Evolutionary conservation across 768 basidiomycete genomes (phyloP), one percentile per base, ranked within the genome.

Genomic region (Mycena latifolia): DNA sequence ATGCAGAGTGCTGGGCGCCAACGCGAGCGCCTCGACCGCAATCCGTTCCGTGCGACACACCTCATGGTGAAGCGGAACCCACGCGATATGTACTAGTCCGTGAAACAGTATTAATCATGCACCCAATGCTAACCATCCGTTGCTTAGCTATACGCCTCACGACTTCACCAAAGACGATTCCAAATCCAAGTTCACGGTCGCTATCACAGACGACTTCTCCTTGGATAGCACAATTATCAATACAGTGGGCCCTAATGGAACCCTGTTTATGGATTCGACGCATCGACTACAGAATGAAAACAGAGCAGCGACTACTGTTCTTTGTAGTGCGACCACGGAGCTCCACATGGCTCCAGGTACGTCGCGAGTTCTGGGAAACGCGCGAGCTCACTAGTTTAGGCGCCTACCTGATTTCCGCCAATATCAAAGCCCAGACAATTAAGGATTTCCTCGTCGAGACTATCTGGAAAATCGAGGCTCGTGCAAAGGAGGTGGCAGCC

Each of bases 271-370:
- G 3, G 65, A 66, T 43, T 61, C 58, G 0, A 61, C 59, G 0
- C 65, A 66, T 41, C 65, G 54, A 11, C 20, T 66, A 2, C 65
- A 41, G 5, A 66, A 61, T 20, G 58, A 66, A 12, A 66, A 66
- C n/a, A 45, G 65, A 1, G 65, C 65, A 3, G 65, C 65, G 0
- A 61, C 65, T 0, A 66, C 59, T 0, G 65, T 24, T 14, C 51
- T 66, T 25, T 61, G 58, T 14, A 66, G 58, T 3, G 65, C 65
- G 2, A 41, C 61, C 28, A 17, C 35, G 5, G 46, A 14, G 8
- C 12, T 47, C 3, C 64, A 65, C 22, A 53, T 65, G 37, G 55
- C 39, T 43, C 64, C 64, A 0, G 64, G 64, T 60, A 15, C 12
- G 63, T n/a, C 5, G 14, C n/a, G n/a, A n/a, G n/a, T n/a, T n/a